Base-by-base conservation (phyloP, 352 stramenopile species). In the Globisporangium okanoganense region DNA sequence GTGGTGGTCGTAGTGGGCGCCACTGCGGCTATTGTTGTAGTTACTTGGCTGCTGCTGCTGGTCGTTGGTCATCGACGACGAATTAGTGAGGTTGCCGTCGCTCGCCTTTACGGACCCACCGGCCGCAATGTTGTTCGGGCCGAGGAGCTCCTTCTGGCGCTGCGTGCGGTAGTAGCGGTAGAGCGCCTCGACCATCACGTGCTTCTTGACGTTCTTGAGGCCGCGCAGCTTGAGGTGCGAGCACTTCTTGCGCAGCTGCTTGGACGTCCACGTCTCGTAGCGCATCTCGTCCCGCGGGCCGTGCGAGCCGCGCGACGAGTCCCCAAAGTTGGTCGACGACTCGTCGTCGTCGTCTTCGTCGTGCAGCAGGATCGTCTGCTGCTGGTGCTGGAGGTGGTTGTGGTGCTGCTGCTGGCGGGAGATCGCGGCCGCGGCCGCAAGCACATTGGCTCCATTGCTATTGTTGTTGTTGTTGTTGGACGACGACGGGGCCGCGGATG, bases 131-230 rank as follows among this genome's bases (percentile, higher is more conserved):
- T 33, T 41, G 60, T 29, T 13, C 45, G 27, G 31, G 2, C 25
- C 48, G 1, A 62, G 66, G n/a, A 72, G 69, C 20, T 86, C 70
- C 69, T 85, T 78, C 1, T 82, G 71, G 13, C 75, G 76, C 56
- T 86, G 77, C 45, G 78, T 89, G 27, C 79, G 76, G 67, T 92
- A 88, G 53, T 88, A 92, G 7, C 82, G 78, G 52, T 92, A 92
- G 22, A 92, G 43, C 35, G 82, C 82, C 52, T 92, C 82, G 29
- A 92, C 82, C 82, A 92, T 92, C 66, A 92, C 82, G 63, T 92
- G 82, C 69, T 92, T 92, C 69, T 92, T 92, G 22, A 92, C 82
- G 61, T 92, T 92, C 72, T 92, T 92, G 29, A 92, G 70, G 0
- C 82, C 82, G 33, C 82, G 82, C 29, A 92, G 75, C 58, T 92